Percentiles rank a stretch among this genome's conserved stretches.
Conservation (phyloP, 495 filamentous ascomycete genomes). For the Tuber brumale region DNA sequence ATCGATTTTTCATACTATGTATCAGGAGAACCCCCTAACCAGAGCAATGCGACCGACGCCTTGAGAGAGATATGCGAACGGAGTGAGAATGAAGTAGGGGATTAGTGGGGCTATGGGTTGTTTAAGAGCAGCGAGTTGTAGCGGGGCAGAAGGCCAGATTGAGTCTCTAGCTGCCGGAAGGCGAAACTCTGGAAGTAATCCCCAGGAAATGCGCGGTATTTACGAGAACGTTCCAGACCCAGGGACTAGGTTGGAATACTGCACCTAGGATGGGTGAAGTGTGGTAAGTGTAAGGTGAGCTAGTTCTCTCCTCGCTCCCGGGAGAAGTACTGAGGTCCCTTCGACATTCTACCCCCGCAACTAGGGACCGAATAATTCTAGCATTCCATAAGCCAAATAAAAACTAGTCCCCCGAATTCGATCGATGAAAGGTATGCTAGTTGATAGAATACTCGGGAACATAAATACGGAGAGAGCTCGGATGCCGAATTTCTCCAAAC, state of each 20-base stretch:
- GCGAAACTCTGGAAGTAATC: not conserved
- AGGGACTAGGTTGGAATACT: not conserved
- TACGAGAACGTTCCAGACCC: not conserved
- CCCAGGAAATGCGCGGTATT: not conserved
- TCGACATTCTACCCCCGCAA: not conserved
- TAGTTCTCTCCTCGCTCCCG: not conserved
- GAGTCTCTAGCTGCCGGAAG: not conserved
- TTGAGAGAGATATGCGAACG: not conserved
- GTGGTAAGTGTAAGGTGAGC: not conserved
- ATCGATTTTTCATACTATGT: not conserved
- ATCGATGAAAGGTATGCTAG: too few relatives aligned
- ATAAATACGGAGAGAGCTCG: slow-evolving; percentile 10
- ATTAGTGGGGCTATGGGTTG: too few relatives aligned
- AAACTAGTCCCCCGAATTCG: too few relatives aligned
- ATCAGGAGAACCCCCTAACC: not conserved
- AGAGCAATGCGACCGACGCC: not conserved
- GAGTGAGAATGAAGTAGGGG: too few relatives aligned
- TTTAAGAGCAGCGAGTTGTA: too few relatives aligned
- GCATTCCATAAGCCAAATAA: slow-evolving; percentile 12
- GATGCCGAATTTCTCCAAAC: slow-evolving; percentile 18
- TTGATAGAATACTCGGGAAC: slow-evolving; percentile 18
- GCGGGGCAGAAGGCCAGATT: not conserved
- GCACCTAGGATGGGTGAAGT: not conserved
- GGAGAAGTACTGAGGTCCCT: not conserved
- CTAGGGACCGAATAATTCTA: slow-evolving; percentile 2